Percentiles rank a stretch among this genome's conserved stretches.
These are phyloP conservation scores for Sclerotinia minor DNA, from an alignment of 2,329 filamentous ascomycete species.

Conservation along the genomic window DNA sequence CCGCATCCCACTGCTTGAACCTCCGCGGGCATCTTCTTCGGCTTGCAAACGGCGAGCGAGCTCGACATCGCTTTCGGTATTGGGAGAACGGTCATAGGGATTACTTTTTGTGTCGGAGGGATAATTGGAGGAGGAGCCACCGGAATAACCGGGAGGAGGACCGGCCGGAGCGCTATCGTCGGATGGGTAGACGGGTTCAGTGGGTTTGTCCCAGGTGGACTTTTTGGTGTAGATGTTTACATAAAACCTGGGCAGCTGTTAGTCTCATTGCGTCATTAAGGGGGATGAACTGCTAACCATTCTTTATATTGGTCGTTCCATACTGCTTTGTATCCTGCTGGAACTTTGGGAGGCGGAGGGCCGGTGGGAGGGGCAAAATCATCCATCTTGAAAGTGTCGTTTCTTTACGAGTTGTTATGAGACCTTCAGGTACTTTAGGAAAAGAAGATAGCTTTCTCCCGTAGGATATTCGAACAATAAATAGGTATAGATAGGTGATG, in stretches of 20 bases:
- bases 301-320: slow-evolving; percentile 88
- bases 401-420: neutral
- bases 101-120: slow-evolving; percentile 63
- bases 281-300: slow-evolving; percentile 54
- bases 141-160: slow-evolving; percentile 61
- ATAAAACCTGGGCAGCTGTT: slow-evolving; percentile 70
- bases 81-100: slow-evolving; percentile 55
- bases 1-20: slow-evolving; percentile 18
- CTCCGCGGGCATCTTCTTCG: slow-evolving; percentile 69
- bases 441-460: neutral
- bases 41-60: slow-evolving; percentile 77
- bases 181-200: slow-evolving; percentile 63
- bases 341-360: slow-evolving; percentile 54
- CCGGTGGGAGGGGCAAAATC: slow-evolving; percentile 40
- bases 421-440: neutral
- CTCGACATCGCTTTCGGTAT: slow-evolving; percentile 65
- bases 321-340: slow-evolving; percentile 74
- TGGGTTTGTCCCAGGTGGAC: slow-evolving; percentile 88
- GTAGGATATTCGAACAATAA: neutral
- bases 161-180: slow-evolving; percentile 53
- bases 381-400: slow-evolving; percentile 30
- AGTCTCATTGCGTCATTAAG: slow-evolving; percentile 11
- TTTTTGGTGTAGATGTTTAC: slow-evolving; percentile 85
- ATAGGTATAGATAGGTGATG: neutral
- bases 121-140: slow-evolving; percentile 23